Evolutionary conservation across 768 basidiomycete genomes (phyloP), one percentile per base, ranked within the genome.

Genomic region (Phylloporus arenicola): DNA sequence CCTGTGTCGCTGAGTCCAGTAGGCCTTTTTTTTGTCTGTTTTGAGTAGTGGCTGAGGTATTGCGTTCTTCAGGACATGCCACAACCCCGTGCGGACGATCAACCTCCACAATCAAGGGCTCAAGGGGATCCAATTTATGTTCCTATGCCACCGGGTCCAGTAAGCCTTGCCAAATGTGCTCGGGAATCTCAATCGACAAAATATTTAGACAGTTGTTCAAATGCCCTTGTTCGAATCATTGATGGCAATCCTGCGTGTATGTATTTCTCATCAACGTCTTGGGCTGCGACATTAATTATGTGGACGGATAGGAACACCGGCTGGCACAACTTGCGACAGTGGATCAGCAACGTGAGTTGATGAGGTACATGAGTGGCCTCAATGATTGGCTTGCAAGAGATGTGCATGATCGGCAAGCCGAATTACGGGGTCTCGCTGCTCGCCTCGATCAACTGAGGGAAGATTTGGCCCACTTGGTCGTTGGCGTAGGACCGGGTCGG

Each of bases 381-480:
- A 92, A 92, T 55, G 77, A 80, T 25, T 92, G 90, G 90, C 70
- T 92, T 12, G 82, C 76, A 50, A 77, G 82, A 31, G 90, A 92
- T 63, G 87, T 88, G 0, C 75, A 76, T 39, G 87, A 90, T 65
- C 83, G 90, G 22, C 88, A 88, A 54, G 73, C 77, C 3, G 89
- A 91, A 61, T 68, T 91, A 34, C 75, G 75, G 17, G 79, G 79
- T 11, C 79, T 92, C 7, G 71, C 79, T 37, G 81, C 79, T 16
- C 78, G 85, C 10, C 71, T 92, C 6, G 75, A 79, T 54, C 68
- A 70, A 45, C 62, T 81, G 4, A 63, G 71, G 25, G 68, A 71
- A 3, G 75, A 72, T 34, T 47, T 77, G 40, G 73, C 75, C 33
- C 72, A 77, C 40, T 53, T 83, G 7, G 67, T 75, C 44, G 57